Evolutionary conservation across 257 asterid species (phyloP), one percentile per base, ranked within the genome.

Genomic region (Galeopsis tetrahit): DNA sequence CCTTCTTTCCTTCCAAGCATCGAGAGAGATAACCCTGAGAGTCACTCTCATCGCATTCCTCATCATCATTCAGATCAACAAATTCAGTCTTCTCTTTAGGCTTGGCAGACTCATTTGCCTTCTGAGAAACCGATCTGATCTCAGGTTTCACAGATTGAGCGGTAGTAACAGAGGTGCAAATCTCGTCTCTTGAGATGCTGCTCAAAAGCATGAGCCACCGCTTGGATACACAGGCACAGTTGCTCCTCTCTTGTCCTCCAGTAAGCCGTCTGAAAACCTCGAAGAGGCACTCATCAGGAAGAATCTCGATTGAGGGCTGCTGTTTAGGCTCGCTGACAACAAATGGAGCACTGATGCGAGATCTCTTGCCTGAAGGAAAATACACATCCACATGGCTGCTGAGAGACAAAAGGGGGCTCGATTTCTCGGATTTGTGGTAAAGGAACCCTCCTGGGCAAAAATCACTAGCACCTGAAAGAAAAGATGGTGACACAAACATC

Each of bases 211-310:
- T 82, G 71, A 95, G 98, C 98, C 98, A 95, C 6, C 84, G 90
- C 77, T 95, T 95, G 36, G 99, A 95, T 32, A 92, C 99, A 72
- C 83, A 79, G 53, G 99, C 97, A 67, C 89, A 92, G 6, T 75
- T 74, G 74, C 93, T 86, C 81, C 90, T 87, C 78, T 87, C 98
- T 65, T 86, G 84, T 75, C 87, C 90, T 6, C 87, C 87, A 2
- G 85, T 74, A 66, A 95, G 82, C 4, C 96, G 95, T 75, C 98
- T 79, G 85, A 95, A 79, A 62, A 95, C 75, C 96, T 92, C 99
- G 42, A 88, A 95, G 64, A 92, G 96, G 82, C 97, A 95, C 84
- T 90, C 99, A 70, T 95, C 96, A 6, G 99, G 98, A 42, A 95
- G 96, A 77, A 83, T 81, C 63, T 95, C 98, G 34, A 95, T 90